phyloP scores from a whole-genome alignment of 2,329 filamentous ascomycete species.

The Xylariaceae sp. region DNA sequence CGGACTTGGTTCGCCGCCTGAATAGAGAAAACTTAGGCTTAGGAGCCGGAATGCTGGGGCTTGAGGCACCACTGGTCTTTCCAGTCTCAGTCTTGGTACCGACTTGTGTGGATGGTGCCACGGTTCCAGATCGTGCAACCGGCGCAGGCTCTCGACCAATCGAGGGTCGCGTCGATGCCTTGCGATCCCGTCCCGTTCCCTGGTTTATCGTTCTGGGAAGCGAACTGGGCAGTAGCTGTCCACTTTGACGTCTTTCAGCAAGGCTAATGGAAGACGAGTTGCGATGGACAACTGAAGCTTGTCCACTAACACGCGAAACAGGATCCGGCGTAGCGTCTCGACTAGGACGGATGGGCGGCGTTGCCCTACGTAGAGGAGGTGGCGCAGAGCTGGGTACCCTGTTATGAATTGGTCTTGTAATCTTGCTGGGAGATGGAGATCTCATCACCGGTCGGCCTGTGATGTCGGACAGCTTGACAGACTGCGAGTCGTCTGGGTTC shows the following conservation, averaged over 20 bases:
- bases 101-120: slow-evolving; percentile 15
- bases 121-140: slow-evolving; percentile 25
- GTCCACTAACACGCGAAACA: slow-evolving; percentile 48
- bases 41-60: slow-evolving; percentile 53
- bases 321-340: slow-evolving; percentile 62
- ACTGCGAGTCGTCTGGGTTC: slow-evolving; percentile 33
- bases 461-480: slow-evolving; percentile 35
- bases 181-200: slow-evolving; percentile 31
- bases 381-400: slow-evolving; percentile 28
- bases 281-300: slow-evolving; percentile 56
- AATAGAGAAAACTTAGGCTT: slow-evolving; percentile 73
- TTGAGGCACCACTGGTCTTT: slow-evolving; percentile 42
- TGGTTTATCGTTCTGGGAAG: slow-evolving; percentile 35
- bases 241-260: slow-evolving; percentile 44
- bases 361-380: slow-evolving; percentile 33
- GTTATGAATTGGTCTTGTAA: slow-evolving; percentile 24
- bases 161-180: slow-evolving; percentile 28
- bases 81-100: slow-evolving; percentile 26
- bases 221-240: slow-evolving; percentile 32
- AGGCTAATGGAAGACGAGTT: slow-evolving; percentile 50
- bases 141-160: slow-evolving; percentile 35
- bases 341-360: slow-evolving; percentile 58
- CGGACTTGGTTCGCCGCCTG: slow-evolving; percentile 62
- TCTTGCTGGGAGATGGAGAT: slow-evolving; percentile 34
- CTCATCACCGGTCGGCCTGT: slow-evolving; percentile 28